Percentiles rank a stretch among this genome's conserved stretches.
These are phyloP conservation scores for Kingdonia uniflora DNA, from an alignment of 164 flowering plant species.

Conservation along the genomic window DNA sequence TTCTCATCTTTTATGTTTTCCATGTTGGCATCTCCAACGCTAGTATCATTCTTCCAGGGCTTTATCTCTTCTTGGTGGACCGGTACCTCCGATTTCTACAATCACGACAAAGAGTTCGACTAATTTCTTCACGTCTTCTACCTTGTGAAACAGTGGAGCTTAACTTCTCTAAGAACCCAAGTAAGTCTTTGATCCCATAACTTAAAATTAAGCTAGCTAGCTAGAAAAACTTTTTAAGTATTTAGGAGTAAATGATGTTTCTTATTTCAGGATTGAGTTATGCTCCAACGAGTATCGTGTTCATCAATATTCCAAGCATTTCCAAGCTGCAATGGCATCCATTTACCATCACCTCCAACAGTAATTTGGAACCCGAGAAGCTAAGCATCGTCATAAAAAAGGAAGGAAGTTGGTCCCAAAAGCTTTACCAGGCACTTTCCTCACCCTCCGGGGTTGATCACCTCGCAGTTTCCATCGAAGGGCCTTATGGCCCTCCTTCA, in stretches of 20 bases:
- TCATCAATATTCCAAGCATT: slow-evolving; percentile 48
- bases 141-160: slow-evolving; percentile 42
- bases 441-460: slow-evolving; percentile 35
- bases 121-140: neutral
- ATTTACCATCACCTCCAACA: slow-evolving; percentile 53
- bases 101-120: neutral
- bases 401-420: slow-evolving; percentile 60
- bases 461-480: slow-evolving; percentile 63
- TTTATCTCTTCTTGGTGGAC: neutral
- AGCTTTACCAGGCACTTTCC: slow-evolving; percentile 47
- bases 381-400: slow-evolving; percentile 46
- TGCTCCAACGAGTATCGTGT: slow-evolving; percentile 45
- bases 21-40: neutral
- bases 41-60: neutral
- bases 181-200: neutral
- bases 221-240: neutral
- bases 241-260: neutral
- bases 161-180: neutral
- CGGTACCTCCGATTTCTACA: neutral
- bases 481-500: slow-evolving; percentile 80
- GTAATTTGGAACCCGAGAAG: slow-evolving; percentile 44
- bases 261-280: slow-evolving; percentile 35
- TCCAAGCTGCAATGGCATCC: slow-evolving; percentile 85
- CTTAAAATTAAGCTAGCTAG: neutral
- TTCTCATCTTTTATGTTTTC: neutral